Evolutionary conservation across 2,329 filamentous ascomycete genomes (phyloP), one percentile per base, ranked within the genome.

Genomic region (Aspergillus piperis): DNA sequence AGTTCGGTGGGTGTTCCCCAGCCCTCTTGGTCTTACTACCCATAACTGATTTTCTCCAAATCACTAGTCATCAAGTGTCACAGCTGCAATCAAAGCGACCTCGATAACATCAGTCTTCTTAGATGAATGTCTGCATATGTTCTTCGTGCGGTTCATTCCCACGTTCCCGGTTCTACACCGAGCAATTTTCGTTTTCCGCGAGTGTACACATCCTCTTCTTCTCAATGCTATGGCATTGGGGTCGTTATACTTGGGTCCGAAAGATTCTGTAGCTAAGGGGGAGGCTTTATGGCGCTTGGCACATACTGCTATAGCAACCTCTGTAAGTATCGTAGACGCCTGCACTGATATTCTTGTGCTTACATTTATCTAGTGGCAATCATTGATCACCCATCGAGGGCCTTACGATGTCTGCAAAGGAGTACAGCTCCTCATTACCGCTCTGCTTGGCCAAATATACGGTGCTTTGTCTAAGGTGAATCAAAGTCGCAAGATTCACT

Each of bases 121-220:
- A 7, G 78, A 81, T 56, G 77, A 78, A 62, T 80, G 78, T 62
- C 65, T 81, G 15, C 79, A 81, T 59, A 80, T 81, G 77, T 81
- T 81, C 66, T 81, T 81, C 57, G 72, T 73, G 13, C 73, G 77
- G 15, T 80, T 81, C 59, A 79, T 80, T 25, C 78, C 78, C 3
- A 80, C 77, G 1, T 81, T 81, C 57, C 78, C 78, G 5, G 70
- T 81, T n/a, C 64, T 81, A 15, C 78, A 81, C 66, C 70, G 75
- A 60, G 73, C 77, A 32, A 81, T 78, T 0, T 81, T 81, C 25
- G 71, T 80, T 1, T 80, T 80, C 56, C 71, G 75, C 47, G 78
- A 81, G 60, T 80, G 77, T 63, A 76, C 76, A 1, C 77, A 80
- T 57, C 73, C 78, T 15, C 65, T 81, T 13, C 65, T 81, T 1